Evolutionary conservation across 768 basidiomycete genomes (phyloP).

Genomic region (Pleurotus eryngii): DNA sequence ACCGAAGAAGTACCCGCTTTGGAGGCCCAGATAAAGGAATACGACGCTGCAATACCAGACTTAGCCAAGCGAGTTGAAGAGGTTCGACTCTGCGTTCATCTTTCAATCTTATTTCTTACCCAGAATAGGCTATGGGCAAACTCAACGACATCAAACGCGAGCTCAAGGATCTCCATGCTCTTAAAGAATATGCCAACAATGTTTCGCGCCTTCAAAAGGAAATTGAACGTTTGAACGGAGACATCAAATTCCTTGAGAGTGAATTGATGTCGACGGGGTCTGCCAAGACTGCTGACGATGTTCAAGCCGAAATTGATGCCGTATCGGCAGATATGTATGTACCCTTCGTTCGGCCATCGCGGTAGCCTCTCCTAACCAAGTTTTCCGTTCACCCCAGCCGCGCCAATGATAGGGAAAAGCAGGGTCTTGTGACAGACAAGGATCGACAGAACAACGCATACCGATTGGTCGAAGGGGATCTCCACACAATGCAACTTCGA

Average conservation of each 20-base stretch:
- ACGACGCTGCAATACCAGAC: slow-evolving; percentile 52
- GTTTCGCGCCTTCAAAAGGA: slow-evolving; percentile 61
- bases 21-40: slow-evolving; percentile 55
- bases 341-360: not conserved
- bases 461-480: slow-evolving; percentile 53
- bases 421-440: slow-evolving; percentile 51
- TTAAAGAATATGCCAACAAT: slow-evolving; percentile 61
- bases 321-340: slow-evolving; percentile 62
- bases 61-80: slow-evolving; percentile 56
- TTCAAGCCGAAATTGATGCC: slow-evolving; percentile 72
- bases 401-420: slow-evolving; percentile 61
- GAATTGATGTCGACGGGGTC: slow-evolving; percentile 73
- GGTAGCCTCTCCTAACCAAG: not conserved
- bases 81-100: slow-evolving; percentile 34
- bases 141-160: slow-evolving; percentile 54
- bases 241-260: slow-evolving; percentile 61
- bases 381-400: slow-evolving; percentile 39
- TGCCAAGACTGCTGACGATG: slow-evolving; percentile 79
- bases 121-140: slow-evolving; percentile 45
- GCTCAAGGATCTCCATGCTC: slow-evolving; percentile 51
- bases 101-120: not conserved
- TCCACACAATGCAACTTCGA: slow-evolving; percentile 61
- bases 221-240: slow-evolving; percentile 53
- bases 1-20: slow-evolving; percentile 62
- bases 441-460: slow-evolving; percentile 55